Base-by-base conservation (phyloP, 78 protist species). In the Polysphondylium violaceum region DNA sequence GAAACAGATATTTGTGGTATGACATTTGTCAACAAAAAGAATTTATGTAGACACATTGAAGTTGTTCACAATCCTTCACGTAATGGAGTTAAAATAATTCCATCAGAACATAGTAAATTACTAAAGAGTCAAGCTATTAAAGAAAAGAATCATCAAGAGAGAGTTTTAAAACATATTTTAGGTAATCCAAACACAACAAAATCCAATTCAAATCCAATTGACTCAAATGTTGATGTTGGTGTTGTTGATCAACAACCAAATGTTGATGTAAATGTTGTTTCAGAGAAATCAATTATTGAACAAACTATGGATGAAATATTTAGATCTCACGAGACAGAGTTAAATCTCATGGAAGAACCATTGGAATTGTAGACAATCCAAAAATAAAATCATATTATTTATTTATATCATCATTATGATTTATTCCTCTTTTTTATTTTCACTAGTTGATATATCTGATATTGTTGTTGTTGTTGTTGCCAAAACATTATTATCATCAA, bases 1-100 rank as follows among this genome's bases (percentile, higher is more conserved):
- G 8, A 69, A 27, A 27, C 25, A 17, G 78, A 72, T 16, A 50
- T 72, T 29, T 72, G 78, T 50, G 63, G 63, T 11, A 53, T 23
- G 21, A 50, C 36, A 21, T 72, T 72, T 72, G 33, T 40, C 44
- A 36, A 59, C 0, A 72, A 50, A 51, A 36, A 72, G 27, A 50
- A 27, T 72, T 33, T 72, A 33, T 33, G 25, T 7, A 72, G 63
- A 51, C 78, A 72, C 33, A 72, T 72, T 51, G 78, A 72, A 72
- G 17, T 19, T 3, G 35, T 72, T 19, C 78, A 72, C 21, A 72
- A 50, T 0, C 44, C 44, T n/a, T n/a, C n/a, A 23, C 44, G 31
- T 21, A 31, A 72, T 51, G 51, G 51, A 50, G 27, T 7, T 0
- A 50, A 50, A 31, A 11, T 72, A 19, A 21, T 50, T 31, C 78